Base-by-base conservation (phyloP, 257 asterid species). In the Fraxinus excelsior region DNA sequence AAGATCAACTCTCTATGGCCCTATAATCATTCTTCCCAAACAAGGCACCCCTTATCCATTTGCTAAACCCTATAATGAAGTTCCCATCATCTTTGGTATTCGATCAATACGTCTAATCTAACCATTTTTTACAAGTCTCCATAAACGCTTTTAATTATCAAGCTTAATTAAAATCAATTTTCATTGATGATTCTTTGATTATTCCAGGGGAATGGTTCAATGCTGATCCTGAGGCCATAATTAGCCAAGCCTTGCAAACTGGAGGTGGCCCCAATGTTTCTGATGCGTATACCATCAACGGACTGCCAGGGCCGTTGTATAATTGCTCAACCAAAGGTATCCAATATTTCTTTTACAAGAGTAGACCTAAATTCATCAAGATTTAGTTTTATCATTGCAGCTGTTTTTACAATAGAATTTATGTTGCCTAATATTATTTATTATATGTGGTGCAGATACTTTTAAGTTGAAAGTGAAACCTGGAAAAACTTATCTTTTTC, bases 221-320 rank as follows among this genome's bases (percentile, higher is more conserved):
- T 67, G 75, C 64, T 4, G 92, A 90, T 23, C 67, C 92, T n/a
- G 91, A 91, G 79, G 89, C 91, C 13, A 86, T 90, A 78, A 88
- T 90, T 46, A 75, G 62, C 21, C 91, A 88, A 83, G 93, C 96
- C 23, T 72, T 85, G 10, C 85, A 77, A 76, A 81, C 90, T 0
- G 92, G 96, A 8, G 93, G 93, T 29, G 92, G 93, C 1, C 92
- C 91, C 2, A 90, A 90, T 26, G 91, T 90, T 34, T 88, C 95
- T 26, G 87, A 90, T 60, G 89, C 92, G 31, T 88, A 90, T 38
- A 90, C 95, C 72, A 76, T 90, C 76, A 90, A 90, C 34, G 90
- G 95, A 14, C 84, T 90, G 70, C 95, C 92, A 0, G 95, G 91
- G 2, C 90, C 84, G 7, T 74, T 86, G 26, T 85, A 88, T 71